A percentile compares a stretch with the other conserved stretches of the same genome.
These are phyloP conservation scores for Ogataea methanolica DNA, from an alignment of 805 yeast genomes.

Conservation along the genomic window DNA sequence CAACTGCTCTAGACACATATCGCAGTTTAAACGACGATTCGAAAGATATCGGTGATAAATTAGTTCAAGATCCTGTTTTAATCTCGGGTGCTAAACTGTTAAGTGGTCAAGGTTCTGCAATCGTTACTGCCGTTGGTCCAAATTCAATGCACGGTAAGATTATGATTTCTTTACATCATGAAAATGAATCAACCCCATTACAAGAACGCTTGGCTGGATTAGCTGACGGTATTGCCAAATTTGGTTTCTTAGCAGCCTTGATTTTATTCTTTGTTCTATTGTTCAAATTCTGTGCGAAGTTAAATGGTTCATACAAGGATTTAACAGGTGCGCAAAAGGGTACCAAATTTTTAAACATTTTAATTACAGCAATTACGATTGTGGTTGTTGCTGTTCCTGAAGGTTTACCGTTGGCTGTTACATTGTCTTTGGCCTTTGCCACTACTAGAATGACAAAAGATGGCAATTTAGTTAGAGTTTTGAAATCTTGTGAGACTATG, in stretches of 20 bases:
- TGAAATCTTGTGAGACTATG: slow-evolving; percentile 96
- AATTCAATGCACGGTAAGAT: slow-evolving; percentile 91
- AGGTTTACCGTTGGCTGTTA: slow-evolving; percentile 96
- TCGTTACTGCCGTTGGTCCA: slow-evolving; percentile 87
- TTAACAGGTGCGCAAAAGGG: slow-evolving; percentile 71
- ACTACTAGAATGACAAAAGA: slow-evolving; percentile 97
- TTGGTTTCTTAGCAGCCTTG: slow-evolving; percentile 82
- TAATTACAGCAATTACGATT: slow-evolving; percentile 87
- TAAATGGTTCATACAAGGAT: slow-evolving; percentile 41
- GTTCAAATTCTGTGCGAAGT: slow-evolving; percentile 64
- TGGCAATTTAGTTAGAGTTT: slow-evolving; percentile 90
- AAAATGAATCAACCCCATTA: slow-evolving; percentile 82
- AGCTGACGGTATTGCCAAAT: slow-evolving; percentile 93
- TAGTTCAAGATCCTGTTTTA: slow-evolving; percentile 70
- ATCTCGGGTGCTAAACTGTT: slow-evolving; percentile 88
- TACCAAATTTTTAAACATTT: slow-evolving; percentile 72
- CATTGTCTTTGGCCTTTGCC: slow-evolving; percentile 94
- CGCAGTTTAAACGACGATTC: slow-evolving; percentile 1
- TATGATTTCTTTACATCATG: slow-evolving; percentile 72
- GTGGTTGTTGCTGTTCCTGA: slow-evolving; percentile 99
- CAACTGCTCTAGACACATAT: slow-evolving; percentile 32
- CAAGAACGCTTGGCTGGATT: slow-evolving; percentile 75
- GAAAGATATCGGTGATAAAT: slow-evolving; percentile 36
- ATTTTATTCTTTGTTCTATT: slow-evolving; percentile 77
- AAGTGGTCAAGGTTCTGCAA: slow-evolving; percentile 79